Base-by-base conservation (phyloP, 306 rosid genomes). In the Aeschynomene evenia region DNA sequence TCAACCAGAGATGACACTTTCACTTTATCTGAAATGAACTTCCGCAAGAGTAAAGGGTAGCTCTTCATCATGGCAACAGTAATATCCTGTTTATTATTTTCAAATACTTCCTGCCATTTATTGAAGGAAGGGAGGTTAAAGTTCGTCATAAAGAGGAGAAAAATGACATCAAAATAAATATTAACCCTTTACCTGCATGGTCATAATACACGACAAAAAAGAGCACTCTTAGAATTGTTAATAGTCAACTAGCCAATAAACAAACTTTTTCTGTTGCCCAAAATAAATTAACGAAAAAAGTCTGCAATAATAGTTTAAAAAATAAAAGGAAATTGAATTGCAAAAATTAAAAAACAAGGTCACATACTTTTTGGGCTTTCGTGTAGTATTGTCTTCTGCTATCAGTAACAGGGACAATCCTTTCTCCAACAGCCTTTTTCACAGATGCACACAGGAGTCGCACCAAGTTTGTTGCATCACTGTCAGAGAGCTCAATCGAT, bases 361-460 rank as follows among this genome's bases (percentile, higher is more conserved):
- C 54, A 79, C 86, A 6, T 52, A 93, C 98, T 59, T 90, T 94
- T 71, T 94, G 98, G 80, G 97, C 98, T 84, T 94, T 94, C 81
- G 51, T 83, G 85, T 82, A 68, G 77, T 87, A 81, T 45, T 75
- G 97, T 88, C 88, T 94, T 72, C 97, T 81, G 74, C 85, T 88
- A 77, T 94, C 98, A 9, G 83, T 77, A 43, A 89, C 86, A 66
- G 96, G 97, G 52, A 90, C 97, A 77, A 94, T 94, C 86, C 89
- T 88, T 84, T 90, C 97, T 73, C 98, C 98, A 51, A 88, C 90
- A 50, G 98, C 98, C 85, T 90, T 94, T 74, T 85, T 88, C 75
- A 90, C 96, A 67, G 98, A 94, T 52, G 91, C 87, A 82, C 89
- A 81, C 68, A 94, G 96, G 54, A 94, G 96, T 10, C 96, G 92